Percentiles rank a stretch among this genome's conserved stretches.
Conservation (phyloP, 2,329 filamentous ascomycete genomes). For the Cercospora zeae-maydis region DNA sequence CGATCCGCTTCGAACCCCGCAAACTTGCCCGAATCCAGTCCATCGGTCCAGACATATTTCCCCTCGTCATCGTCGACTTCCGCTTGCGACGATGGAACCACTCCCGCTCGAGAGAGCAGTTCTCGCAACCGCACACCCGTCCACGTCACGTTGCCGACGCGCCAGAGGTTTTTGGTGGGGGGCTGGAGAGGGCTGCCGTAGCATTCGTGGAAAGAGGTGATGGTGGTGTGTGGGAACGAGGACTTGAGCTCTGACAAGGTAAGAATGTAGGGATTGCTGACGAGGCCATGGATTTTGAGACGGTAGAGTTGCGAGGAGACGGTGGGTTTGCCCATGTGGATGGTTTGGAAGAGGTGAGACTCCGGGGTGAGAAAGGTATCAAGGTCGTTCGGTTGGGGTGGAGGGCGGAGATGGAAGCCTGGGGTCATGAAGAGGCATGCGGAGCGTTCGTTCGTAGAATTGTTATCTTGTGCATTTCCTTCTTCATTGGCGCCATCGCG, state of each 20-base stretch:
- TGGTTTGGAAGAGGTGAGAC: slow-evolving; percentile 36
- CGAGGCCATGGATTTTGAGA: slow-evolving; percentile 35
- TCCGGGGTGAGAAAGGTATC: slow-evolving; percentile 2
- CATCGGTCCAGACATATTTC: slow-evolving; percentile 33
- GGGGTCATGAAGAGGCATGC: not conserved
- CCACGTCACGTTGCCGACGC: slow-evolving; percentile 39
- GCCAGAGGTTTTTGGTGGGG: slow-evolving; percentile 31
- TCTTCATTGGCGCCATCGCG: not conserved
- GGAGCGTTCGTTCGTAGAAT: not conserved
- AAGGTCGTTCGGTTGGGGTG: slow-evolving; percentile 7
- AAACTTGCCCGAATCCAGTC: slow-evolving; percentile 32
- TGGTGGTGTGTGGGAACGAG: slow-evolving; percentile 26
- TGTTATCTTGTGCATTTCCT: not conserved
- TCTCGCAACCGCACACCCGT: slow-evolving; percentile 33
- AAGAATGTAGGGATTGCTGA: slow-evolving; percentile 31
- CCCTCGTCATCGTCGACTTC: slow-evolving; percentile 9
- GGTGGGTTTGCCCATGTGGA: slow-evolving; percentile 37
- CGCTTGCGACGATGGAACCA: not conserved
- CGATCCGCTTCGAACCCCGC: slow-evolving; percentile 28
- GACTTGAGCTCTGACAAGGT: slow-evolving; percentile 29
- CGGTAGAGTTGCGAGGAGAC: slow-evolving; percentile 29
- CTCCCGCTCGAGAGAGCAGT: slow-evolving; percentile 27
- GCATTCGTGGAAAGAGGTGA: slow-evolving; percentile 39
- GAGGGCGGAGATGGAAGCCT: slow-evolving; percentile 11
- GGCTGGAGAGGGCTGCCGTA: slow-evolving; percentile 37